Conservation (phyloP, 257 asterid species). For the Misopates orontium region DNA sequence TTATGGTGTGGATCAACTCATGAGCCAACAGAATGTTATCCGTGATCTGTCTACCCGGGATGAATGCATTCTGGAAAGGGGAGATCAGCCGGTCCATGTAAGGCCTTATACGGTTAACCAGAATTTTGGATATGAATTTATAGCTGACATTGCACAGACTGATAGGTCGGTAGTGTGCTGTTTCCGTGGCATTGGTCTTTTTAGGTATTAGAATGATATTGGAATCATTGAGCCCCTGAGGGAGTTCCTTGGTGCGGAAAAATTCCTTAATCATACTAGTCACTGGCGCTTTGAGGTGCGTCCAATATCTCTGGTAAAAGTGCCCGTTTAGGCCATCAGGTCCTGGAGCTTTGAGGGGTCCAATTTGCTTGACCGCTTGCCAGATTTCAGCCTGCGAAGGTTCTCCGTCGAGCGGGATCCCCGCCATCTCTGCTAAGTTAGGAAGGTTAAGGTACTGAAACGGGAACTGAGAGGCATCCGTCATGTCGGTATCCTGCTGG, state of each 20-base stretch:
- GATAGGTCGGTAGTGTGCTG: background rate
- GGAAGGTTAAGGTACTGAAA: no score
- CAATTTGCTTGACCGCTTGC: background rate
- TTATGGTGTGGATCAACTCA: background rate
- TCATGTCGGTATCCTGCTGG: no score
- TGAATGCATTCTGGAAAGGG: no score
- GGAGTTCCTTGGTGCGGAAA: background rate
- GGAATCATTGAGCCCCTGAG: background rate
- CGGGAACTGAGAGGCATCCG: no score
- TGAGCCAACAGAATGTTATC: background rate
- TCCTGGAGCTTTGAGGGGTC: background rate
- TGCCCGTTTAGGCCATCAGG: background rate
- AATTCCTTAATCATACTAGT: background rate
- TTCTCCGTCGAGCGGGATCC: no score
- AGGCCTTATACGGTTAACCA: background rate
- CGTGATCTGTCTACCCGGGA: no score
- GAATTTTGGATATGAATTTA: background rate
- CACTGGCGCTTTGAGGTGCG: background rate
- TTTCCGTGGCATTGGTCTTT: background rate
- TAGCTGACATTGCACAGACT: background rate
- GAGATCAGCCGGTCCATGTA: background rate
- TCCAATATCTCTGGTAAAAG: background rate
- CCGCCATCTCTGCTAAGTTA: no score
- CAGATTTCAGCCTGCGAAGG: no score
- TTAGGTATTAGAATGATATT: background rate